phyloP scores from a whole-genome alignment of 83 land plant species.

The Thuja plicata region DNA sequence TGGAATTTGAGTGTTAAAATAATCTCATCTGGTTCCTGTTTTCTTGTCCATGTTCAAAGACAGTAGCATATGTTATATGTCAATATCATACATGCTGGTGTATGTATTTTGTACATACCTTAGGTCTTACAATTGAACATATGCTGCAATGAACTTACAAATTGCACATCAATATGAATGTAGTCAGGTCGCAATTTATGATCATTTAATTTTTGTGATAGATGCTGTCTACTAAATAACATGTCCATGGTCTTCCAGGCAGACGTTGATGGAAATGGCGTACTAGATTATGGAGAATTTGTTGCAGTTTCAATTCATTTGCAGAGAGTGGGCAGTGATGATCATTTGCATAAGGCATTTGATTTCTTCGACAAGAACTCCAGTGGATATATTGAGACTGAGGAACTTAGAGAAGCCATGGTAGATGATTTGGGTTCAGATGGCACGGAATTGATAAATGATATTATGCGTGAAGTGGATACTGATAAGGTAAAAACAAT shows the following conservation, averaged over 20 bases:
- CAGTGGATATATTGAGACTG: constrained; percentile 69
- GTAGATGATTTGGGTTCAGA: constrained; percentile 50
- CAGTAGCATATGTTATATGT: not conserved
- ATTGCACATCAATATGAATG: not conserved
- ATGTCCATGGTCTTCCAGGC: constrained; percentile 31
- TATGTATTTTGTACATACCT: not conserved
- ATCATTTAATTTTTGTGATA: not conserved
- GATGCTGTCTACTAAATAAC: not conserved
- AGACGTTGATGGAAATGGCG: constrained; percentile 59
- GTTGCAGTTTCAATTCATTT: constrained; percentile 69
- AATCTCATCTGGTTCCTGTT: not conserved
- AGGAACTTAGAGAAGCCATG: constrained; percentile 61
- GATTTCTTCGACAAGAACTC: constrained; percentile 57
- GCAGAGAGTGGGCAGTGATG: constrained; percentile 69
- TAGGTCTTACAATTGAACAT: not conserved
- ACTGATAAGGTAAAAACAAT: constrained; percentile 60
- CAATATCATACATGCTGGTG: not conserved
- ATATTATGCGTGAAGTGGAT: constrained; percentile 75
- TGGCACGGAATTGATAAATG: constrained; percentile 52
- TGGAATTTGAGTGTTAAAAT: not conserved
- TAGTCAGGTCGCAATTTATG: not conserved
- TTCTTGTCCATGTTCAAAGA: not conserved
- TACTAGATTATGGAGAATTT: constrained; percentile 68
- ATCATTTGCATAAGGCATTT: constrained; percentile 70
- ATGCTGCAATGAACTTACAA: not conserved